A percentile compares a stretch with the other conserved stretches of the same genome.
Evolutionary conservation across 805 yeast genomes (phyloP).

Genomic region (Clavispora phyllophila): DNA sequence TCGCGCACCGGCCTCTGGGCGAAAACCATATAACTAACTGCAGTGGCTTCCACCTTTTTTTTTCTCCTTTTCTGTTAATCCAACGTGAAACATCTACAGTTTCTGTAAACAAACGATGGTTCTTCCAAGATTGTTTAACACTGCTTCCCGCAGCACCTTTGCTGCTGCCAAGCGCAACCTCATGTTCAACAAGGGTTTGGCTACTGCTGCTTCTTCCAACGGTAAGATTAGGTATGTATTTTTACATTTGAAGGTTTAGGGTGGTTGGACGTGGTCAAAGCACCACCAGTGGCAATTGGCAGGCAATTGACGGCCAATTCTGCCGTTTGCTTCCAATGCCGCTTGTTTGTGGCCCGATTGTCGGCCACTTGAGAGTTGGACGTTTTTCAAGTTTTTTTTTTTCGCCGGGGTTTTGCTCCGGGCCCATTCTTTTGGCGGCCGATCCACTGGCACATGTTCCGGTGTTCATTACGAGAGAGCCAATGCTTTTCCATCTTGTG

Average conservation of each 20-base stretch:
- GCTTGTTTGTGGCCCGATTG: background rate
- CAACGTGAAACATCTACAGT: slow-evolving; percentile 19
- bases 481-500: no score
- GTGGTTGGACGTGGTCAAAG: background rate
- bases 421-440: no score
- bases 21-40: slow-evolving; percentile 15
- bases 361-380: background rate
- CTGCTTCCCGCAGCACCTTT: slow-evolving; percentile 77
- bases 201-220: slow-evolving; percentile 65
- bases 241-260: background rate
- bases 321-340: background rate
- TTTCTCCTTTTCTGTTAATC: slow-evolving; percentile 9
- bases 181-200: slow-evolving; percentile 71
- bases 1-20: slow-evolving; percentile 15
- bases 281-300: background rate
- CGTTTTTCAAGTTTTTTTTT: background rate
- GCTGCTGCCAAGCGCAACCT: slow-evolving; percentile 82
- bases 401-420: background rate
- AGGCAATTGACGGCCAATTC: background rate
- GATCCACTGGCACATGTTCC: no score
- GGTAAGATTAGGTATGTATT: slow-evolving; percentile 86
- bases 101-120: slow-evolving; percentile 39
- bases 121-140: slow-evolving; percentile 49
- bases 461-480: no score
- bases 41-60: slow-evolving; percentile 9